A percentile compares a stretch with the other conserved stretches of the same genome.
phyloP scores from a whole-genome alignment of 2,329 filamentous ascomycete genomes.

The Alternaria triticimaculans region DNA sequence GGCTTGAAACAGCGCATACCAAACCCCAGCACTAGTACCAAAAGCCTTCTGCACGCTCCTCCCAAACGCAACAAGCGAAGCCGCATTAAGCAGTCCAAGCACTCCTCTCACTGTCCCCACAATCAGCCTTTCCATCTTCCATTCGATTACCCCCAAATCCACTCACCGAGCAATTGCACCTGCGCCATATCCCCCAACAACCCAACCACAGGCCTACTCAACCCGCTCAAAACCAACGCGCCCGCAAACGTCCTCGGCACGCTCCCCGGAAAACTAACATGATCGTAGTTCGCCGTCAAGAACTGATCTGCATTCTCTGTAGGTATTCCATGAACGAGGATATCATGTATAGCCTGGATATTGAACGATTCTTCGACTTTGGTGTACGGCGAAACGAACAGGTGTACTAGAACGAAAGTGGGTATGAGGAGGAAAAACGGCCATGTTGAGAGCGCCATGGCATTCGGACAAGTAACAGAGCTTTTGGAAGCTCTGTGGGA shows the following conservation, averaged over 20 bases:
- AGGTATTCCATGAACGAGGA: slow-evolving; percentile 80
- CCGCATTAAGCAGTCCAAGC: slow-evolving; percentile 78
- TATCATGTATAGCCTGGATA: slow-evolving; percentile 90
- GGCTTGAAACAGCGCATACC: slow-evolving; percentile 79
- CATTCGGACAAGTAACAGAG: neutral
- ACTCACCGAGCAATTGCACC: slow-evolving; percentile 64
- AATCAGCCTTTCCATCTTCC: slow-evolving; percentile 2
- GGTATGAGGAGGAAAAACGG: slow-evolving; percentile 43
- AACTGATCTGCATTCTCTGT: slow-evolving; percentile 59
- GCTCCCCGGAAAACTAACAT: slow-evolving; percentile 86
- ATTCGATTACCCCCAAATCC: neutral
- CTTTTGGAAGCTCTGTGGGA: neutral
- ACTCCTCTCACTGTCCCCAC: slow-evolving; percentile 68
- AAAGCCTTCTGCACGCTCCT: slow-evolving; percentile 69
- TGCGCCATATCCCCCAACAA: slow-evolving; percentile 63
- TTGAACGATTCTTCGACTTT: slow-evolving; percentile 99
- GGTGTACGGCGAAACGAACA: slow-evolving; percentile 81
- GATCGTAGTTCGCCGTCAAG: slow-evolving; percentile 76
- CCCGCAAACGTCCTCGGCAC: slow-evolving; percentile 93
- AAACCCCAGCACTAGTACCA: slow-evolving; percentile 72
- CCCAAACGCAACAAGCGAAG: slow-evolving; percentile 70
- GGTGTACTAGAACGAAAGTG: slow-evolving; percentile 63
- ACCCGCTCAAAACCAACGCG: slow-evolving; percentile 73
- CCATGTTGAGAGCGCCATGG: slow-evolving; percentile 34
- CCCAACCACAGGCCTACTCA: slow-evolving; percentile 71